Evolutionary conservation across 352 stramenopile genomes (phyloP).

Genomic region (Poterioochromonas sp.): DNA sequence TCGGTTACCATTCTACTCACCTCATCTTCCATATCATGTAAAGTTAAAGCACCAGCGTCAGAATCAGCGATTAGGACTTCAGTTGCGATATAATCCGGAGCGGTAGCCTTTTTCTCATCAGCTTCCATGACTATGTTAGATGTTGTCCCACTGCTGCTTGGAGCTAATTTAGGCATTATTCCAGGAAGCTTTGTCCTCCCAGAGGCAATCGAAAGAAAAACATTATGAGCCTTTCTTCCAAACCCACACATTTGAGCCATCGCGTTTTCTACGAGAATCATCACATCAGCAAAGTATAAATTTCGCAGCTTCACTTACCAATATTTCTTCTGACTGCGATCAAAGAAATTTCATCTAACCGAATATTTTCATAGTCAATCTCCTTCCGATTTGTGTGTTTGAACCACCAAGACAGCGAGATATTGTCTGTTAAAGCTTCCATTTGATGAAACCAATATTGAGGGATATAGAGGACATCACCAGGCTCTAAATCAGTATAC

Average conservation of each 20-base stretch:
- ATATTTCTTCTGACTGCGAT: neutral
- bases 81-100: no score
- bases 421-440: constrained; percentile 27
- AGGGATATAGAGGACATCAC: constrained; percentile 38
- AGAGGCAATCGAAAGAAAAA: constrained; percentile 1
- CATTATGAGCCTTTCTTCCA: constrained; percentile 6
- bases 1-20: no score
- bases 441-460: constrained; percentile 40
- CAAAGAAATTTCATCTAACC: neutral
- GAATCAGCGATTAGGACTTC: no score
- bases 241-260: neutral
- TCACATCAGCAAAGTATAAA: neutral
- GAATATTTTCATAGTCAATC: neutral
- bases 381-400: neutral
- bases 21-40: no score
- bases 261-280: neutral
- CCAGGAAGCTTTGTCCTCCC: neutral
- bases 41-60: no score
- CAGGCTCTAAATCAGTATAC: constrained; percentile 33
- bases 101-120: no score
- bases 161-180: neutral
- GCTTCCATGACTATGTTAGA: no score
- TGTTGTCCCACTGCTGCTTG: no score
- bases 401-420: constrained; percentile 22
- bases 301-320: neutral